Conservation (phyloP, 768 basidiomycete species). For the Calocera cornea region DNA sequence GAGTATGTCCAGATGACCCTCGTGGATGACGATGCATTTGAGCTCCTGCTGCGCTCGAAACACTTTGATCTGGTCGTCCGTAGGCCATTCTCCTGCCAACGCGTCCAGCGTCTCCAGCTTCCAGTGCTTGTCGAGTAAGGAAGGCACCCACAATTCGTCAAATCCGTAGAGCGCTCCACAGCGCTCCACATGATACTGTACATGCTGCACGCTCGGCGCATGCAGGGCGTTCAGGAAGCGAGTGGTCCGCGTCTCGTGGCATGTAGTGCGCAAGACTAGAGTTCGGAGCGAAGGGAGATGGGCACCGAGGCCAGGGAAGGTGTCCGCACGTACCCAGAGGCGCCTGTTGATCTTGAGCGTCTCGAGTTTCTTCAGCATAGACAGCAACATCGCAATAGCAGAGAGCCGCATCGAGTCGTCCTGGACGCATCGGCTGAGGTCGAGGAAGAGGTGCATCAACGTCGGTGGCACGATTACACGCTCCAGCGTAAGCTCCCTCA, state of each 20-base stretch:
- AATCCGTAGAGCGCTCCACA: neutral
- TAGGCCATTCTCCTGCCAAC: neutral
- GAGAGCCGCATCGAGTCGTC: neutral
- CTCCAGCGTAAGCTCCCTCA: neutral
- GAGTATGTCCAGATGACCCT: neutral
- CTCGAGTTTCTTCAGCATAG: neutral
- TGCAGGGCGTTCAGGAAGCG: neutral
- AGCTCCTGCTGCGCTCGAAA: neutral
- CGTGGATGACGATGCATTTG: neutral
- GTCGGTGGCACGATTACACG: neutral
- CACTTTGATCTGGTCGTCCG: neutral
- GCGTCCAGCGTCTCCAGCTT: neutral
- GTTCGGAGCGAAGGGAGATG: neutral
- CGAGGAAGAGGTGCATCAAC: neutral
- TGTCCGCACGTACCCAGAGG: neutral
- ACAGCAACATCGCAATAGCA: neutral
- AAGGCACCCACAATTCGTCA: neutral
- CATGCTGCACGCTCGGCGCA: neutral
- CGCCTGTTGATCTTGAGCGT: neutral
- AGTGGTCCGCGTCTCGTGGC: neutral
- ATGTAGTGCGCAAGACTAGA: neutral
- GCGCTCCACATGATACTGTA: neutral
- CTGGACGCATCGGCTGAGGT: neutral
- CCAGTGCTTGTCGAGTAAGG: neutral
- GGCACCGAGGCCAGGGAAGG: neutral